A percentile compares a stretch with the other conserved stretches of the same genome.
These are phyloP conservation scores for Vanrija pseudolonga DNA, from an alignment of 1,284 basidiomycete genomes.

Conservation along the genomic window DNA sequence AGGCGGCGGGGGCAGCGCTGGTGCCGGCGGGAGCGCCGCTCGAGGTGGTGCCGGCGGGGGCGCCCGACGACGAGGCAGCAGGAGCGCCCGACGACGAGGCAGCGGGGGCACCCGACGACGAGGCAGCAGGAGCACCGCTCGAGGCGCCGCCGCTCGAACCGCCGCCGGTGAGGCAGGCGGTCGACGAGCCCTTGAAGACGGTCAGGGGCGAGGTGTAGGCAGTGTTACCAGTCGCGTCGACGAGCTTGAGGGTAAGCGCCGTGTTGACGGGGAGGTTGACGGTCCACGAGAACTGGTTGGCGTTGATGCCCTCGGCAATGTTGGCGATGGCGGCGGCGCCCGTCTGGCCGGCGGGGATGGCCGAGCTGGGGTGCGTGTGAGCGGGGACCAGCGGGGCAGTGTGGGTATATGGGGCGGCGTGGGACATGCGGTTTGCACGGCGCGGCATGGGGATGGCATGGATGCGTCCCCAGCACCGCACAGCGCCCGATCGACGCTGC, in stretches of 20 bases:
- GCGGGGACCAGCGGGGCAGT: background rate
- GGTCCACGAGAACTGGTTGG: constrained; percentile 37
- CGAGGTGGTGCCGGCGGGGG: constrained; percentile 10
- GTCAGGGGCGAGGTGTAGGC: constrained; percentile 33
- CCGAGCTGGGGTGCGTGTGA: constrained; percentile 25
- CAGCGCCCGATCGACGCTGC: background rate
- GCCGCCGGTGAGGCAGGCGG: constrained; percentile 23
- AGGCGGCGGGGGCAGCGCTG: constrained; percentile 8
- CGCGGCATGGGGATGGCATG: no score
- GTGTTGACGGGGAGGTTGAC: constrained; percentile 34
- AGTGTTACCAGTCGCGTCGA: constrained; percentile 34
- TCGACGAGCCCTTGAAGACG: constrained; percentile 26
- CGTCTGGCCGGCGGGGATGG: constrained; percentile 39
- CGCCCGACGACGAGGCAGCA: constrained; percentile 8
- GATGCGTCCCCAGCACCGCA: background rate
- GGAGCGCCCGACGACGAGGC: background rate
- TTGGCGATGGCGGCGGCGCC: constrained; percentile 28
- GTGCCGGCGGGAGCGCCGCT: constrained; percentile 11
- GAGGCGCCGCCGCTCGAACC: background rate
- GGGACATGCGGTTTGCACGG: no score
- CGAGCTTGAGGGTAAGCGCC: constrained; percentile 37
- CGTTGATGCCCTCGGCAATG: constrained; percentile 19
- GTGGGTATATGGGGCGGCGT: no score
- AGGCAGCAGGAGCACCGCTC: background rate
- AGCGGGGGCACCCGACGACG: constrained; percentile 4